Evolutionary conservation across 139 green algal species (phyloP).

Genomic region (Tetradesmus lagerheimii): DNA sequence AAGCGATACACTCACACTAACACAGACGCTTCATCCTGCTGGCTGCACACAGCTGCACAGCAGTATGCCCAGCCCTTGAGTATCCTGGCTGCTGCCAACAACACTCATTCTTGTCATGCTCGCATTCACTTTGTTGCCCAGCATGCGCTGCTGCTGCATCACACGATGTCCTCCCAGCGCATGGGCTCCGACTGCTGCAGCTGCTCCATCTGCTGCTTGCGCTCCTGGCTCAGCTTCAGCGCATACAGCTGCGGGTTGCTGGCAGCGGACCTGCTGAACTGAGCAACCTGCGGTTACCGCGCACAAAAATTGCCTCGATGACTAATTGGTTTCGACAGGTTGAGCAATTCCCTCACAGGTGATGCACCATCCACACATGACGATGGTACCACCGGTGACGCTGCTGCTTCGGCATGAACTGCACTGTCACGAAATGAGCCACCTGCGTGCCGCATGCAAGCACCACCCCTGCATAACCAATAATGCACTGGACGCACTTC

Average conservation of each 20-base stretch:
- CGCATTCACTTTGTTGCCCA: background rate
- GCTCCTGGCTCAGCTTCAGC: constrained; percentile 10
- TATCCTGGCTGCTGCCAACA: background rate
- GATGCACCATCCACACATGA: too few species aligned
- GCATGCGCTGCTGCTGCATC: background rate
- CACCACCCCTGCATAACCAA: too few species aligned
- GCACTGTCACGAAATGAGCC: too few species aligned
- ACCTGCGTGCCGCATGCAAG: too few species aligned
- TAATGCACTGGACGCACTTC: too few species aligned
- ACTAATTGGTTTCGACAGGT: too few species aligned
- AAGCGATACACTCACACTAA: background rate
- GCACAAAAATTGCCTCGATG: too few species aligned
- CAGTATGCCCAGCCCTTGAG: background rate
- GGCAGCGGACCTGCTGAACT: background rate
- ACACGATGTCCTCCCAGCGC: constrained; percentile 29
- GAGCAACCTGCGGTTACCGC: background rate
- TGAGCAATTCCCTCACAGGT: too few species aligned
- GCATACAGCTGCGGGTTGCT: constrained; percentile 7
- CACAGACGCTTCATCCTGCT: background rate
- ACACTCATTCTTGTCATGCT: background rate
- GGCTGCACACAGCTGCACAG: background rate
- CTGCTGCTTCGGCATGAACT: too few species aligned
- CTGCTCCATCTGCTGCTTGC: background rate
- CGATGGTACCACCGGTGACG: too few species aligned
- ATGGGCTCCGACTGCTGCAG: background rate